Base-by-base conservation (phyloP, 2,329 filamentous ascomycete genomes). In the Raffaelea deltoideospora region DNA sequence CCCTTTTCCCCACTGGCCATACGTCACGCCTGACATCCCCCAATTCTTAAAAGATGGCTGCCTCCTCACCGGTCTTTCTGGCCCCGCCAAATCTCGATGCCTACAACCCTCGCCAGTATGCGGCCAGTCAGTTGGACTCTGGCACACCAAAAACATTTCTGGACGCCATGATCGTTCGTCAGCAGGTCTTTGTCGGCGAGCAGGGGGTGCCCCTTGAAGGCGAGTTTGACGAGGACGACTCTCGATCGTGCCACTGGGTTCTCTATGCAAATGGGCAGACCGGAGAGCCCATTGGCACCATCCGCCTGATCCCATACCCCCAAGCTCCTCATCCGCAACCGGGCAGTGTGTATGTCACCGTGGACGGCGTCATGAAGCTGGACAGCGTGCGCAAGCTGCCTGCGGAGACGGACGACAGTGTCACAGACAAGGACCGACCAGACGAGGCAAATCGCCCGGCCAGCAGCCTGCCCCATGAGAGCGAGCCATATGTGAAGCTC, bases 211-310 rank as follows among this genome's bases (percentile, higher is more conserved):
- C 69, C 0, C 55, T 74, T 1, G 73, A 79, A 27, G 72, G 75
- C 45, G 87, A 96, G 55, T 68, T 84, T 45, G 88, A 95, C 60
- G 60, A 66, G 1, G 85, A 95, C 52, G 88, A 96, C 54, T 46
- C 67, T 1, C 71, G 82, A 26, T 78, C 75, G 46, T 88, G 78
- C 59, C 86, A 95, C 56, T 94, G 84, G 81, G 78, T 94, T 22
- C 64, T 78, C n/a, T 94, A 93, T 56, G 73, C 74, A 59, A 31
- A 58, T 5, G 10, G 59, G 54, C 37, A 67, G 62, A 17, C 48
- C 50, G 27, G 53, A 52, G 45, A 56, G 19, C 72, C 85, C 33
- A 73, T 88, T 37, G 85, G 79, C 8, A 84, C 80, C 2, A 69
- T 93, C 41, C 75, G 87, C 18, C 63, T 92, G 10, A 80, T 93